These are phyloP conservation scores for Chimonanthus salicifolius DNA, from an alignment of 164 flowering plant genomes.

Conservation along the genomic window DNA sequence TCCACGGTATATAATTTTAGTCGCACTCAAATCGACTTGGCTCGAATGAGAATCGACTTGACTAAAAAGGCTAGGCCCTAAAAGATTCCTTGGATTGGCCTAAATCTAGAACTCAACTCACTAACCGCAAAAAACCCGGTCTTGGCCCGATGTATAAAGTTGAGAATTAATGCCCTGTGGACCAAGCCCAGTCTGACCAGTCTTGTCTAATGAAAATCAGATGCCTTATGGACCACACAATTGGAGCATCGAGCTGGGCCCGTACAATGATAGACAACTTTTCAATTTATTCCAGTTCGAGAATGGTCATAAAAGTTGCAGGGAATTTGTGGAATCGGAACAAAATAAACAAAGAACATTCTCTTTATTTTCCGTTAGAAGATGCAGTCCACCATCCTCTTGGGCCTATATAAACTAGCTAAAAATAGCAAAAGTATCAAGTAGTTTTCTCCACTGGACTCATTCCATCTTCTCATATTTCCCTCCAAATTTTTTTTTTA, in stretches of 20 bases:
- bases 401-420: not conserved
- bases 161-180: not conserved
- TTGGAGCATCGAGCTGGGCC: conserved; percentile 5
- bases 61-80: no score
- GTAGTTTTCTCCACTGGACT: not conserved
- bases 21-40: no score
- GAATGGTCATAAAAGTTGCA: not conserved
- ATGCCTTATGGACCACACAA: not conserved
- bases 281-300: not conserved
- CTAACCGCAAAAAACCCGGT: not conserved
- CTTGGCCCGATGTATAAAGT: not conserved
- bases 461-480: not conserved
- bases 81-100: no score
- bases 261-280: not conserved
- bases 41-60: no score
- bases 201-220: not conserved
- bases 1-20: no score
- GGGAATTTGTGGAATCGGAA: not conserved
- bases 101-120: no score
- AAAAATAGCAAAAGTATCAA: not conserved
- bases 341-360: not conserved
- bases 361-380: not conserved
- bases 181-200: not conserved
- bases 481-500: not conserved
- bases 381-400: not conserved